Base-by-base conservation (phyloP, 1,139 yeast species). In the Kurtzmaniella natalensis region DNA sequence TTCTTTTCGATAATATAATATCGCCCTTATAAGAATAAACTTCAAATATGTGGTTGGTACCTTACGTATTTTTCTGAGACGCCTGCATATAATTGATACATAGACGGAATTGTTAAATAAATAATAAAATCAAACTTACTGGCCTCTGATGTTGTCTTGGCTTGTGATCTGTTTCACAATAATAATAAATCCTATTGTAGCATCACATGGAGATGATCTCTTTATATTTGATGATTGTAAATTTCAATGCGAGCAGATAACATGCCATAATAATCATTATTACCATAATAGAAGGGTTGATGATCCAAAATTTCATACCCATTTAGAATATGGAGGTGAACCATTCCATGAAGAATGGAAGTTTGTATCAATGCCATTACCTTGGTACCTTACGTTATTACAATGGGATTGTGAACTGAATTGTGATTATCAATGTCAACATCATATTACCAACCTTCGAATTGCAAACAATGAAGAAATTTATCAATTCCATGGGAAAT, bases 371-470 rank as follows among this genome's bases (percentile, higher is more conserved):
- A 47, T 58, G 39, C 72, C 73, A 1, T 48, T 78, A 19, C 64
- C 78, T 0, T 39, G 52, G 11, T 56, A 69, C 37, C 59, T 83
- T 33, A 55, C 60, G 28, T 40, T 75, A 3, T 52, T 88, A 11
- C 66, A 70, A 3, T 92, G 98, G 98, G 75, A 77, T 38, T 89
- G 97, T 54, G 60, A 61, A 7, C 74, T 80, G 31, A 81, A 92
- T 52, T 92, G 98, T 58, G 97, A 92, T 57, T 92, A 92, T 57
- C 82, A 78, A 45, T 92, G 98, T 54, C 97, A 92, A 55, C 76
- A 85, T 38, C 55, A 75, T 11, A 66, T 89, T 30, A 88, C 96
- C 0, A 47, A 50, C 2, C 61, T 70, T 31, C 64, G 95, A 16
- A 14, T 28, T 6, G 61, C 64, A 14, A 44, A 41, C 0, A 65